Percentiles rank a stretch among this genome's conserved stretches.
phyloP scores from a whole-genome alignment of 148 eudicot genomes.

The Cornus kousa region DNA sequence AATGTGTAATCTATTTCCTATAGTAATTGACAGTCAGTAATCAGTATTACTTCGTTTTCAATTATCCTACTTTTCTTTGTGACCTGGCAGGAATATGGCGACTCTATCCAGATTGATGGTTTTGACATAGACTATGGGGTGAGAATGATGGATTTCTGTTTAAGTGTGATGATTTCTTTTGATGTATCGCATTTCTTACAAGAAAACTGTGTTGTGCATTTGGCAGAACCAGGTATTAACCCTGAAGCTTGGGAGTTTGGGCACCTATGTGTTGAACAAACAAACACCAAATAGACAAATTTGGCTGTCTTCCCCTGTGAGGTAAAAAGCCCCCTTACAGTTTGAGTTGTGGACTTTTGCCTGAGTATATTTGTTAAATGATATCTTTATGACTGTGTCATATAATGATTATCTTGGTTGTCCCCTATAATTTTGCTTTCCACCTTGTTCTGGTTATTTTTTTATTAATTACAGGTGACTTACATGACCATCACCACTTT shows the following conservation, averaged over 20 bases:
- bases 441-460: neutral
- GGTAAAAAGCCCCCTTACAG: slow-evolving; percentile 38
- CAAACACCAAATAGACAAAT: slow-evolving; percentile 95
- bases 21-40: neutral
- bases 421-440: neutral
- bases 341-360: slow-evolving; percentile 5
- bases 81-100: slow-evolving; percentile 75
- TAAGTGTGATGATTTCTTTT: neutral
- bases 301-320: slow-evolving; percentile 95
- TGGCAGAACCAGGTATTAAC: slow-evolving; percentile 90
- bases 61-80: neutral
- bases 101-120: slow-evolving; percentile 72
- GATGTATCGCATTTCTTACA: neutral
- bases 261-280: slow-evolving; percentile 92
- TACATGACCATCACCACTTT: neutral
- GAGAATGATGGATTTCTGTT: slow-evolving; percentile 21
- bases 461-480: neutral
- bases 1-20: neutral
- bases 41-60: neutral
- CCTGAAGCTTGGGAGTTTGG: slow-evolving; percentile 68
- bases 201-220: neutral
- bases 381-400: neutral
- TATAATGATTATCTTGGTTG: neutral
- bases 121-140: slow-evolving; percentile 97
- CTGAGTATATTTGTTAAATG: too few species aligned